Base-by-base conservation (phyloP, 1,139 yeast species). In the Pichia sp. region DNA sequence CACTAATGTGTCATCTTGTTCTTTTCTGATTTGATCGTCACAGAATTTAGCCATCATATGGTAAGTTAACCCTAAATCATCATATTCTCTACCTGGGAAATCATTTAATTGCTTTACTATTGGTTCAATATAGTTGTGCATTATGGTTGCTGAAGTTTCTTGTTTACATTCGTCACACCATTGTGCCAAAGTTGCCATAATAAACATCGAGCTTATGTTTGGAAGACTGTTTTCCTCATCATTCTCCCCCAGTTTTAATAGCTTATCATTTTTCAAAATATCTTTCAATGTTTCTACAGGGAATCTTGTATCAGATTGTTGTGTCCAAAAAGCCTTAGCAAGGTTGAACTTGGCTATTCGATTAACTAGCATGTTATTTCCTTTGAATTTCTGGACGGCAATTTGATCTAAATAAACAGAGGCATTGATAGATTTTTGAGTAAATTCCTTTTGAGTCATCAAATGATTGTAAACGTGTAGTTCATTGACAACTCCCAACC, bases 91-190 rank as follows among this genome's bases (percentile, higher is more conserved):
- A 25, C 62, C 52, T 10, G 66, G 59, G 0, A 49, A 47, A 2
- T 22, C 25, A 3, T 21, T 13, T 4, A 50, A n/a, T 8, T 52
- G 54, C 1, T 56, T 47, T 0, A 59, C 56, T 13, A 70, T 65
- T 10, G 81, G 77, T 3, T 72, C 67, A 13, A 88, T 81, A 62
- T 83, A 83, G 3, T 73, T 69, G 1, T 70, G 69, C 76, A 85
- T 76, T 4, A 90, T 80, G 8, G 68, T 70, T 1, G 76, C 72
- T 0, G 90, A 80, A 23, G 82, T 73, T 54, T 84, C 95, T 53
- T 83, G 85, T 47, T 86, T 76, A 0, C 95, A 85, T 42, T 74
- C 76, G 0, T 88, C 75, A 52, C 82, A 71, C 96, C 96, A 89
- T 47, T 77, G 74, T 0, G 84, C 88, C 51, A 88, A 34, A 5